Evolutionary conservation across 2,329 filamentous ascomycete species (phyloP), one percentile per base, ranked within the genome.

Genomic region (Arthrobotrys musiformis): DNA sequence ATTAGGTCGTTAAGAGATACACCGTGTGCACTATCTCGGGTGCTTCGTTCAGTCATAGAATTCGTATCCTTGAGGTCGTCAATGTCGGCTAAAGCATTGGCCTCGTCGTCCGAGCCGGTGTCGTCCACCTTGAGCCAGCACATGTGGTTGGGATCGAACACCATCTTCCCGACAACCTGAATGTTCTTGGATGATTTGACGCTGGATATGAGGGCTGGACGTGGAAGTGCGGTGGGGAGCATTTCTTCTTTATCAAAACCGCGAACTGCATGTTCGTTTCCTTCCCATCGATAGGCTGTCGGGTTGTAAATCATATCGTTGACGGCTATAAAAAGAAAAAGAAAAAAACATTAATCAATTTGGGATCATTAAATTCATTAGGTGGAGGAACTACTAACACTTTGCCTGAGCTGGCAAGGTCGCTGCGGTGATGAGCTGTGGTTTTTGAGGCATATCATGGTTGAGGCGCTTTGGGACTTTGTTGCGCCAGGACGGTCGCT

Each of bases 241-340:
- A 85, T 82, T 11, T 84, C 85, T 80, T 91, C 89, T 80, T 86
- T 83, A 66, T 97, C 93, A 83, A 99, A 99, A 3, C 90, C 89
- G 79, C 88, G 88, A 64, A 97, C 86, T 35, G 88, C 91, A 81
- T 93, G 94, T 83, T 99, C 95, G 81, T 99, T 99, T 63, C 95
- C 95, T 86, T 99, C 95, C 95, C 95, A 99, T 60, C 90, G 88
- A 82, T 90, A 95, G 7, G 92, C 92, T 28, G 88, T 86, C 5
- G 95, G 93, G 82, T 99, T 98, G 83, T 97, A 99, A 67, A 90
- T 91, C 95, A 99, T 99, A 79, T 94, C 95, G 83, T 97, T 95
- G 77, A 97, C 88, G 81, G 90, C 93, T 94, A 52, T 17, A 30
- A 30, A 42, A 17, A 26, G 6, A 15, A 15, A 2, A 28, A 1